Evolutionary conservation across 768 basidiomycete species (phyloP), one percentile per base, ranked within the genome.

Genomic region (Trichaptum fuscoviolaceum): DNA sequence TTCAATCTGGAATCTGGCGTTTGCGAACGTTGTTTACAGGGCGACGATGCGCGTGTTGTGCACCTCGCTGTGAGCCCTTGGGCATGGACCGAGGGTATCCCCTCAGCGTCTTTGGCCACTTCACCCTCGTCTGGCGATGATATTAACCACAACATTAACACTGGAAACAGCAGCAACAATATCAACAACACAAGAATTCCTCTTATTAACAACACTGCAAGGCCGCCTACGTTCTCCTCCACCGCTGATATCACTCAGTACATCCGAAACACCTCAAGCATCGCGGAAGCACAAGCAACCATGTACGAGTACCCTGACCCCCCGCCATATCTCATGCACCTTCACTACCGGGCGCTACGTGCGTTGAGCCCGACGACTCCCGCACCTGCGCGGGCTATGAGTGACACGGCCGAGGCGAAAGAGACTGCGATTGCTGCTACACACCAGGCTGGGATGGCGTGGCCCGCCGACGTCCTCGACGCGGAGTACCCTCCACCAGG

Each of bases 31-130:
- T 30, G 30, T 62, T 24, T 18, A 90, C 77, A 78, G 58, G 75
- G 77, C 57, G 83, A 84, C 65, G 88, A 88, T 64, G 81, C 84
- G 26, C 84, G 83, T 58, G 80, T 87, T 65, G 79, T 93, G 58
- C 92, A 92, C 76, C 80, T 93, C 24, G 87, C 90, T 17, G 91
- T 93, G n/a, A 87, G 89, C 72, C 88, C 90, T 25, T 89, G 88
- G 27, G 88, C 88, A 64, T 93, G 92, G 92, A 80, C 82, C 57
- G 76, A 81, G 25, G 68, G 76, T 15, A 88, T 89, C 27, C 88
- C 85, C 15, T 76, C 74, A 52, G 68, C 73, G 34, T 69, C 75
- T 0, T 65, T 73, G 63, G 35, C 71, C 18, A 58, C 72, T 57
- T 62, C 70, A 18, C 35, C 68, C 20, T 36, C 67, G 27, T 65